These are phyloP conservation scores for Entelexis paramagnoliae DNA, from an alignment of 1,139 yeast genomes.

Conservation along the genomic window DNA sequence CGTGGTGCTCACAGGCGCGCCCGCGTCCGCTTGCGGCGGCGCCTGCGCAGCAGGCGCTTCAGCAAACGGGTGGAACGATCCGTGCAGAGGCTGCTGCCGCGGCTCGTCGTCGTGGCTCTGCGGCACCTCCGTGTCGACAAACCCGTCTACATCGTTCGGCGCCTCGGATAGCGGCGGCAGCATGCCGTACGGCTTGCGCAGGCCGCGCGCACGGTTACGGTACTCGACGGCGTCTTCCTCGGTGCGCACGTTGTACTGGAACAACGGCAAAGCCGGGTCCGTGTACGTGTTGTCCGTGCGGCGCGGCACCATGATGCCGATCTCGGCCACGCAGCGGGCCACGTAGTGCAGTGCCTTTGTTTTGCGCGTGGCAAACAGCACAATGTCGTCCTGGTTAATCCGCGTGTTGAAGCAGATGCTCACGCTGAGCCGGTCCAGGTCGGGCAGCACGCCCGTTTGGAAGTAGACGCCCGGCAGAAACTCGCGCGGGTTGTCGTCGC, in stretches of 20 bases:
- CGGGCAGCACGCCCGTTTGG: slow-evolving; percentile 31
- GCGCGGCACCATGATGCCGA: slow-evolving; percentile 32
- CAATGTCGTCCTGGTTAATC: slow-evolving; percentile 32
- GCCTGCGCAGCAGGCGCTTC: background rate
- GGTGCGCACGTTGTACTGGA: slow-evolving; percentile 19
- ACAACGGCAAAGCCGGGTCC: slow-evolving; percentile 32
- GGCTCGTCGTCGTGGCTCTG: background rate
- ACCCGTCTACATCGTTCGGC: background rate
- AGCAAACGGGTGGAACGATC: background rate
- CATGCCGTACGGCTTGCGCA: slow-evolving; percentile 17
- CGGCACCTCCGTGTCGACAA: background rate
- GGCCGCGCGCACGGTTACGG: slow-evolving; percentile 10
- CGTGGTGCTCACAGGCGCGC: no score
- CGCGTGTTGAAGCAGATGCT: slow-evolving; percentile 29
- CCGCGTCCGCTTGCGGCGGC: no score
- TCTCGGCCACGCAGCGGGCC: slow-evolving; percentile 29
- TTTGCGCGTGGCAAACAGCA: slow-evolving; percentile 29
- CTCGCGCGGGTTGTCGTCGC: slow-evolving; percentile 32
- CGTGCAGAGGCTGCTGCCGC: background rate
- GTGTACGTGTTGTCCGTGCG: slow-evolving; percentile 29
- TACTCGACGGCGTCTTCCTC: slow-evolving; percentile 16
- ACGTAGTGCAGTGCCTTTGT: slow-evolving; percentile 30
- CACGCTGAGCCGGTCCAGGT: slow-evolving; percentile 31
- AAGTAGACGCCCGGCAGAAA: slow-evolving; percentile 31
- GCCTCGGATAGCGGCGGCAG: slow-evolving; percentile 8